Evolutionary conservation across 176 grass and related monocot genomes (phyloP).

Genomic region (Cenchrus fungigraminus): DNA sequence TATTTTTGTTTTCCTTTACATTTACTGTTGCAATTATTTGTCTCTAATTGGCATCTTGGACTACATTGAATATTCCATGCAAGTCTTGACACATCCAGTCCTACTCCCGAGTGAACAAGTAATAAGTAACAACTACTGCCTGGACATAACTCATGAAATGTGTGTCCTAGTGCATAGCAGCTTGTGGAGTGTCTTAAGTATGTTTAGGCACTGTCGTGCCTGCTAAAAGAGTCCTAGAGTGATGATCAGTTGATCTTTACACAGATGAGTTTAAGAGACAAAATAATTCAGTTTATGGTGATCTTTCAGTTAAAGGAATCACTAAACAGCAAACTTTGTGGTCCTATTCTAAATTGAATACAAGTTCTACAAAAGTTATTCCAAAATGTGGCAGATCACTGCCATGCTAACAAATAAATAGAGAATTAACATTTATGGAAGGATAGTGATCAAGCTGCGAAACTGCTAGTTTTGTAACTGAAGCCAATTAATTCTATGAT

Average conservation of each 20-base stretch:
- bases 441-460: background rate
- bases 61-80: background rate
- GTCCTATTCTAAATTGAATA: background rate
- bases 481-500: constrained; percentile 7
- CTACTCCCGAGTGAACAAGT: background rate
- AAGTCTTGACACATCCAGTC: background rate
- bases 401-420: background rate
- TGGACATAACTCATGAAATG: constrained; percentile 3
- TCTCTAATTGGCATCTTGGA: constrained; percentile 20
- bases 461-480: background rate
- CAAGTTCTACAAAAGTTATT: constrained; percentile 21
- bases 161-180: background rate
- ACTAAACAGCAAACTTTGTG: background rate
- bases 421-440: background rate
- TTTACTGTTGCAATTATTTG: constrained; percentile 1
- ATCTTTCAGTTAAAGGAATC: background rate
- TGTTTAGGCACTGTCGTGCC: background rate
- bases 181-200: background rate
- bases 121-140: background rate
- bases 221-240: background rate
- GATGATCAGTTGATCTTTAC: background rate
- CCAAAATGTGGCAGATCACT: background rate
- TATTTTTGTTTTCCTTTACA: constrained; percentile 14
- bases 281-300: constrained; percentile 8
- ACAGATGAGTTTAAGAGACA: background rate